Base-by-base conservation (phyloP, 2,329 filamentous ascomycete genomes). In the Colletotrichum orbiculare region DNA sequence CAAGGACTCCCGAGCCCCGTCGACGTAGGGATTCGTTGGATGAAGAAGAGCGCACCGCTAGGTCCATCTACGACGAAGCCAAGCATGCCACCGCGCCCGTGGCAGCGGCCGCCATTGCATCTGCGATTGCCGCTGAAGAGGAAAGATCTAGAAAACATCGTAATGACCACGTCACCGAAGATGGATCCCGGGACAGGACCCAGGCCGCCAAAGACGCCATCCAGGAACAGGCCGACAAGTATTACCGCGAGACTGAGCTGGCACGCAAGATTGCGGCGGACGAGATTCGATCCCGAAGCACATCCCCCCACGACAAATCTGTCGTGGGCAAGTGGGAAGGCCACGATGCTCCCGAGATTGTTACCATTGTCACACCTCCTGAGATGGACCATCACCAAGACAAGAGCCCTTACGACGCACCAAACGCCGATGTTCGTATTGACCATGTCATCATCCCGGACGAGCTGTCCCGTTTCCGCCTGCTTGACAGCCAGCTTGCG, bases 371-470 rank as follows among this genome's bases (percentile, higher is more conserved):
- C 56, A 85, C 85, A 2, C 86, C 87, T 10, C 86, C 86, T 17
- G 81, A 81, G 62, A 82, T 83, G 78, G 79, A 82, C 38, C 75
- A 79, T 6, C 73, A 71, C 60, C 75, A 78, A 9, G 79, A 80
- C 45, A 83, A 83, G 74, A 82, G 80, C 59, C 81, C 75, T 8
- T 90, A 85, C 61, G 85, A 84, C 67, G 84, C 76, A 8, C 88
- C 88, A 2, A 81, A 90, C 70, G 88, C 88, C n/a, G 88, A 90
- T 72, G 87, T 90, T 57, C 80, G 78, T 55, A 84, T 89, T 64
- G 87, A 90, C 71, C 84, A 88, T 69, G 76, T 85, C 65, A 81
- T 89, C 66, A 79, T 82, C 57, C 88, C 88, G 6, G 73, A 74
- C 45, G 84, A 89, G 37, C 74, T 87, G 59, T 67, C 74, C 63